Conservation (phyloP, 2,329 filamentous ascomycete species). For the Alternaria metachromatica region DNA sequence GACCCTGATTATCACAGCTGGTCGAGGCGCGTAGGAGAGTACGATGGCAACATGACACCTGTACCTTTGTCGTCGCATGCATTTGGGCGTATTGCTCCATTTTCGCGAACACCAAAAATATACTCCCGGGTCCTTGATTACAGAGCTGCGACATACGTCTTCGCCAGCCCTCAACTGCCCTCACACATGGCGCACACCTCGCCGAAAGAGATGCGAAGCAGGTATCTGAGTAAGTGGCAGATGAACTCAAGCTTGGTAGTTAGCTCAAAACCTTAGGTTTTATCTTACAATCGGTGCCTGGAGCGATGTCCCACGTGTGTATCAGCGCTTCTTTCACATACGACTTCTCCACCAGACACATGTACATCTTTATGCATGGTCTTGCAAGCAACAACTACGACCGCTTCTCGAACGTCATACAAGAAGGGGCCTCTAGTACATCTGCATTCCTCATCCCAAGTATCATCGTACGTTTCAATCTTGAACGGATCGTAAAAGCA, state of each 20-base stretch:
- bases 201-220: neutral
- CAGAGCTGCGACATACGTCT: neutral
- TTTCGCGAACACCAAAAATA: neutral
- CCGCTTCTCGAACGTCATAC: neutral
- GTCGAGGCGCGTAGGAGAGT: neutral
- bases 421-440: neutral
- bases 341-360: conserved; percentile 18
- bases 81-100: neutral
- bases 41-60: neutral
- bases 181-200: neutral
- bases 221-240: neutral
- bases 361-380: conserved; percentile 27
- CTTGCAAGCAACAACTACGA: conserved; percentile 2
- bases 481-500: neutral
- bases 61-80: neutral
- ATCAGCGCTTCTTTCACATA: conserved; percentile 25
- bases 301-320: neutral
- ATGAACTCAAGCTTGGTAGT: too few species aligned
- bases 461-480: conserved; percentile 13
- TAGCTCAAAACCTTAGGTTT: neutral
- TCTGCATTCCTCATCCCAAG: conserved; percentile 18
- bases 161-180: neutral
- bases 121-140: neutral
- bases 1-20: neutral
- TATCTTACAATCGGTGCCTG: conserved; percentile 11